A percentile compares a stretch with the other conserved stretches of the same genome.
Evolutionary conservation across 306 rosid genomes (phyloP).

Genomic region (Medicago lupulina): DNA sequence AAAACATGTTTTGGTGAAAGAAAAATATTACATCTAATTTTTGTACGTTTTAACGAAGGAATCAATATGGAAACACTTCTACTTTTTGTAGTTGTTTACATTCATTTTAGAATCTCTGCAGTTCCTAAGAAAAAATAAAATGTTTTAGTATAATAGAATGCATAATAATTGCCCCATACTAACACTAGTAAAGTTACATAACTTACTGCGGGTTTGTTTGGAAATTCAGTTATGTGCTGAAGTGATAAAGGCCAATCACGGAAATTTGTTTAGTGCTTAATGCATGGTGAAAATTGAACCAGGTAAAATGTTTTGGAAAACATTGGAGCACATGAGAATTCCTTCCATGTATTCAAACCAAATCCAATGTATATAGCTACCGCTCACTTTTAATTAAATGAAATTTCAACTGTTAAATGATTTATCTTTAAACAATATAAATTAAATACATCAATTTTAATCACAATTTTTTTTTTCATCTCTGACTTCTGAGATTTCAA

Average conservation of each 20-base stretch:
- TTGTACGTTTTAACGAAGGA: background rate
- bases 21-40: background rate
- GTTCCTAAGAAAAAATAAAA: background rate
- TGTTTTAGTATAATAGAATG: background rate
- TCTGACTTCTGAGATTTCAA: background rate
- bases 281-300: background rate
- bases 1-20: background rate
- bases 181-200: background rate
- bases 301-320: constrained; percentile 2
- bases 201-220: background rate
- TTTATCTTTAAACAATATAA: background rate
- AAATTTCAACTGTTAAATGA: constrained; percentile 5
- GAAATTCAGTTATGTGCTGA: background rate
- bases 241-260: background rate
- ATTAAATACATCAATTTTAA: background rate
- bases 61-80: background rate
- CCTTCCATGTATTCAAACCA: background rate
- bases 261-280: background rate
- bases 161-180: background rate
- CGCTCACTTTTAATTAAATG: background rate
- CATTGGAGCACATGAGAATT: background rate
- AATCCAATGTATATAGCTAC: background rate
- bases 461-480: background rate
- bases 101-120: background rate
- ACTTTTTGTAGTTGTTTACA: constrained; percentile 1